Base-by-base conservation (phyloP, 2,329 filamentous ascomycete genomes). In the Ustilaginoidea virens region DNA sequence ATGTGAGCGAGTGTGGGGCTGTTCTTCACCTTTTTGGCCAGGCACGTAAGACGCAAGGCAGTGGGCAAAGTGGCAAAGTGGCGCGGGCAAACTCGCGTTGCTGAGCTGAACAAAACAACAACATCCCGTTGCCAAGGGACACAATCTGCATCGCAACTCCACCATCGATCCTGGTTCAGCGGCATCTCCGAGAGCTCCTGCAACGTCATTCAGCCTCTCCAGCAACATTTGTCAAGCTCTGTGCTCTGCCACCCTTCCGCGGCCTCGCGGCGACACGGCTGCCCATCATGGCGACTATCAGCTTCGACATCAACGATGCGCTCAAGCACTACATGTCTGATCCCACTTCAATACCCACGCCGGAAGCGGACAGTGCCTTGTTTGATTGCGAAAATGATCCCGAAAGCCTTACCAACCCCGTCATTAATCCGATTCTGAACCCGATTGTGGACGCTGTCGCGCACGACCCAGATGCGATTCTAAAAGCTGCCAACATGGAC, bases 281-380 rank as follows among this genome's bases (percentile, higher is more conserved):
- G 47, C 42, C 52, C 44, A 53, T 39, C 51, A 78, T 78, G 74
- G 78, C 64, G 47, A 80, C 80, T 61, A 69, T 85, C 51, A 69
- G 77, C 47, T 98, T 98, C 60, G 82, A 96, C 54, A 82, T 98
- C 56, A 93, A 94, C 53, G 80, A 93, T 61, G 83, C 85, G 40
- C 78, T 96, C 54, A 94, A 93, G 65, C 72, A 82, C 52, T 98
- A 94, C 58, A 81, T 94, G 69, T 92, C 83, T 57, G 87, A 96
- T 52, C 87, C 90, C 7, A 64, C 74, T 25, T 70, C 73, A 22
- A 80, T 96, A 32, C 64, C 79, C 6, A 94, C 86, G 3, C 76
- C 80, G 24, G 87, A 96, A 52, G 90, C 86, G 32, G 80, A 90
- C 42, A 56, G 74, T 25, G 71, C 79, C 34, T 71, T 98, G 13